Base-by-base conservation (phyloP, 2,329 filamentous ascomycete genomes). In the Plectosphaerella cucumerina region DNA sequence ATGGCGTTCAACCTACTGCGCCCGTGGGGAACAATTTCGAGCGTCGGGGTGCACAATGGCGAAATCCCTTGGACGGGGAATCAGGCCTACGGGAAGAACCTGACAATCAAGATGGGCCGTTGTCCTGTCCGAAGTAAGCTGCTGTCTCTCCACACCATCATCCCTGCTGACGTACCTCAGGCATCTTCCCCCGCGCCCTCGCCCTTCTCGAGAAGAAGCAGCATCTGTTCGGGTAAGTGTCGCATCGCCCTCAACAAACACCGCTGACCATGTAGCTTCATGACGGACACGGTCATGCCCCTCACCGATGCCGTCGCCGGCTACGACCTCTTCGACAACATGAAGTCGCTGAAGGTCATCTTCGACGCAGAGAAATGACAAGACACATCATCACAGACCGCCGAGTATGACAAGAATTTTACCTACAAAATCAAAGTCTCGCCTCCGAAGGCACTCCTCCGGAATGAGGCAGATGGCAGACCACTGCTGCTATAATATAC, bases 231-330 rank as follows among this genome's bases (percentile, higher is more conserved):
- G 77, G 79, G 86, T 89, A 71, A 62, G 80, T 68, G n/a, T 12
- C n/a, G 10, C 35, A 6, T 37, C 15, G 6, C 26, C 9, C 8
- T 9, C 26, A 6, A 15, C 6, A 6, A n/a, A 4, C 6, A n/a
- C 17, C 6, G 15, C 3, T n/a, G 22, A n/a, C 21, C n/a, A 12
- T 14, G 8, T 34, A 87, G 86, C 51, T 90, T 90, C 70, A 89
- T 90, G 86, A 84, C 85, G 44, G 84, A 90, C 54, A 84, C 87
- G 58, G 78, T 89, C 58, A 87, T 90, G 84, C 85, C 86, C 2
- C 71, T 90, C 39, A 76, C 75, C 5, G 72, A 85, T 49, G 87
- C 86, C 1, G 77, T 81, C 4, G 78, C 86, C 61, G 87, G 82
- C 41, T 90, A 89, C 61, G 78, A 85, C 10, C 69, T 89, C 21